These are phyloP conservation scores for Clitoria ternatea DNA, from an alignment of 306 rosid genomes.

Conservation along the genomic window DNA sequence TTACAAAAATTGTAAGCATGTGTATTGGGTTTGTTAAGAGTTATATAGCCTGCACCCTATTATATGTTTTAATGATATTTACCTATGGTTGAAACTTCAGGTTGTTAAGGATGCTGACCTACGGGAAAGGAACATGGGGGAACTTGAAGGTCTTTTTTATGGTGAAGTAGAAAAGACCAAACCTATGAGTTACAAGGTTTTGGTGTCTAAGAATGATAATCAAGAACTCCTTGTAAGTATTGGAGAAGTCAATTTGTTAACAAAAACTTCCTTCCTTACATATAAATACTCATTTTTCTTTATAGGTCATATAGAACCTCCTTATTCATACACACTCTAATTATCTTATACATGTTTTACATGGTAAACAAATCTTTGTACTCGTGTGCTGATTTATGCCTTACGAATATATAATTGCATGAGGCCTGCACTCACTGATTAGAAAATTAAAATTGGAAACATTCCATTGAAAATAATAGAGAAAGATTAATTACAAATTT, in stretches of 20 bases:
- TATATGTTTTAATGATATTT: neutral
- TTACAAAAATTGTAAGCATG: neutral
- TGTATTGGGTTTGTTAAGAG: neutral
- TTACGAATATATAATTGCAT: neutral
- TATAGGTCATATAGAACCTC: neutral
- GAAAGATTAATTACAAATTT: too few species aligned
- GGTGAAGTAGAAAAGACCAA: slow-evolving; percentile 40
- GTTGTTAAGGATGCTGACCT: slow-evolving; percentile 60
- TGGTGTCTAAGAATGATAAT: slow-evolving; percentile 39
- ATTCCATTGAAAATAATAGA: too few species aligned
- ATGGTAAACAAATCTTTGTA: neutral
- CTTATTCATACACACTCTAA: neutral
- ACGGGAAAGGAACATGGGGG: slow-evolving; percentile 80
- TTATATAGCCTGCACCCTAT: neutral
- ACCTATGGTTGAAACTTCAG: slow-evolving; percentile 31
- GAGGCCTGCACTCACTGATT: too few species aligned
- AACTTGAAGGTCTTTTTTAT: slow-evolving; percentile 60
- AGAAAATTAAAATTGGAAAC: too few species aligned
- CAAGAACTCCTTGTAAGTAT: slow-evolving; percentile 71
- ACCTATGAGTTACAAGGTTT: slow-evolving; percentile 49
- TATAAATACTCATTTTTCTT: too few species aligned
- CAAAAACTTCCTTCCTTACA: neutral
- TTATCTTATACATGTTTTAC: neutral
- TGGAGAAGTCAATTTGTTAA: neutral
- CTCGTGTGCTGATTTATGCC: slow-evolving; percentile 35